These are phyloP conservation scores for Mycosarcoma maydis DNA, from an alignment of 1,284 basidiomycete species.

Conservation along the genomic window DNA sequence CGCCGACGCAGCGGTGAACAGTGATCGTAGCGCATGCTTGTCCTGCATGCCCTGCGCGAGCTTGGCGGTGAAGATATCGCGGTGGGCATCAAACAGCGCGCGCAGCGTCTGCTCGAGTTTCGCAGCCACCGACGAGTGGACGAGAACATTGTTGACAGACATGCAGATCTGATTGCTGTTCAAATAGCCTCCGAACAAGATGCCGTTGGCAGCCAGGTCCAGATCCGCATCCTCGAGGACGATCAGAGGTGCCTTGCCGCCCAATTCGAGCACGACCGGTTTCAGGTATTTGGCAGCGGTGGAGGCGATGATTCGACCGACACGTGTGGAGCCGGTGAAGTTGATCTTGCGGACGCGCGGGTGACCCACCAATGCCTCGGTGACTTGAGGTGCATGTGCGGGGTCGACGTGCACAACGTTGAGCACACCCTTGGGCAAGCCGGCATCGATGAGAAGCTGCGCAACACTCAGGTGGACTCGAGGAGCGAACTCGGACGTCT, in stretches of 20 bases:
- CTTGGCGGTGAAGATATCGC: conserved; percentile 54
- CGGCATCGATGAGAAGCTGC: conserved; percentile 71
- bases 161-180: conserved; percentile 78
- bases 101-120: conserved; percentile 68
- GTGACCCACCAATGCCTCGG: conserved; percentile 73
- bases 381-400: conserved; percentile 70
- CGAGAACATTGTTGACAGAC: conserved; percentile 76
- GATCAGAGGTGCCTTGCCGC: conserved; percentile 70
- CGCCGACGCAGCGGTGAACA: conserved; percentile 72
- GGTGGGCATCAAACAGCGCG: conserved; percentile 69
- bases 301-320: conserved; percentile 86
- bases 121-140: conserved; percentile 69
- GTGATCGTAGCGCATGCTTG: conserved; percentile 64
- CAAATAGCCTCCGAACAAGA: conserved; percentile 71
- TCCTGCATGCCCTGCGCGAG: conserved; percentile 25
- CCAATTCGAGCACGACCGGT: conserved; percentile 68
- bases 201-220: conserved; percentile 71
- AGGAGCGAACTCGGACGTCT: conserved; percentile 74
- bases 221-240: conserved; percentile 75
- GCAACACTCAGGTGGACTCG: conserved; percentile 71
- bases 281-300: conserved; percentile 83
- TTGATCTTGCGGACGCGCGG: conserved; percentile 71
- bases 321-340: conserved; percentile 71
- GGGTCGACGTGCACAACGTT: conserved; percentile 73
- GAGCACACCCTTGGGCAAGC: conserved; percentile 74